Evolutionary conservation across 208 protist genomes (phyloP), one percentile per base, ranked within the genome.

Genomic region (Trypanosoma cruzi): DNA sequence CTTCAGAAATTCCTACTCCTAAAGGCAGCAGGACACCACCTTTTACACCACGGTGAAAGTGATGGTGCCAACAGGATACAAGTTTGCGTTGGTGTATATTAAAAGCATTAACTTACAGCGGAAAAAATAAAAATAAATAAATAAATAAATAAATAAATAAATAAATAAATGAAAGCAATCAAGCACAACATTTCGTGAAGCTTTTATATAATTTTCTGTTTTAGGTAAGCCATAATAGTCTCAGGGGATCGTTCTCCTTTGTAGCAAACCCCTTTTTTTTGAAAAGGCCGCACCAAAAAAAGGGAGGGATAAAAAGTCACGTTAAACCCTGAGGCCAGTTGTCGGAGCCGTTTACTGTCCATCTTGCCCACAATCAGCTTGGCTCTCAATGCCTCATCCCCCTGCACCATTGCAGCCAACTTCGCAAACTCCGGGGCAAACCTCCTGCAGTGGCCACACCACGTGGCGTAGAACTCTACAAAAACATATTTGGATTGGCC

Each of bases 401-500:
- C 13, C 8, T 44, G 40, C 40, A 44, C 40, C 40, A 44, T 1
- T 44, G 11, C 40, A 1, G 8, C 40, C 1, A 44, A 14, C 40
- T 14, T 44, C 13, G 1, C 1, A 44, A 44, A 44, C 40, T 20
- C 40, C 1, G 40, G 4, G 13, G 68, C 64, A 34, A 93, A 73
- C 18, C 68, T 74, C n/a, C 85, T 79, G 75, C 89, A 95, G 74
- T 95, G 81, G 20, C 82, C 83, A 59, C 91, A 96, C 92, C 91
- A 94, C 28, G 77, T 79, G n/a, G 82, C 84, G 68, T 93, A 95
- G 57, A 97, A 96, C 73, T 96, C 84, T 16, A 97, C 52, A 26
- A 92, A 61, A 29, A 80, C 75, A 49, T 73, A 77, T 22, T 58
- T 54, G 14, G 81, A 71, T 49, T 76, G 67, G 4, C 71, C 75